A percentile compares a stretch with the other conserved stretches of the same genome.
Conservation (phyloP, 225 moss, liverwort and hornwort species). For the Bryoerythrophyllum caledonicum region DNA sequence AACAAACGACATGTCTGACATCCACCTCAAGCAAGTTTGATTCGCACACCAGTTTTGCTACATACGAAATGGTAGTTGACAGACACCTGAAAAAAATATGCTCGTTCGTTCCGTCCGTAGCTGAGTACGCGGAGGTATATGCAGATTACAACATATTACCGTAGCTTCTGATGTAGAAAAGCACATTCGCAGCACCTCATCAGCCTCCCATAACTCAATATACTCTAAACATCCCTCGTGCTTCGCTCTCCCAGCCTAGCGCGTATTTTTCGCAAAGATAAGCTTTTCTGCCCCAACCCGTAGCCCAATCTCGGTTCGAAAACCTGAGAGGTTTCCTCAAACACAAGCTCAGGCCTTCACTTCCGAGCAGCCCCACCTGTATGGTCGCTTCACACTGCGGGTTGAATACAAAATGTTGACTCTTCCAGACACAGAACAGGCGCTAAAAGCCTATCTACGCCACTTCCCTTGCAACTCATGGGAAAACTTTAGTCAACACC, state of each 20-base stretch:
- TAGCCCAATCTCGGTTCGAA: background rate
- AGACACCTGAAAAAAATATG: constrained; percentile 24
- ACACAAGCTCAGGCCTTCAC: constrained; percentile 3
- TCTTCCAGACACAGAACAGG: background rate
- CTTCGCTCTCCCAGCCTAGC: background rate
- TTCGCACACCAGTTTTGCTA: background rate
- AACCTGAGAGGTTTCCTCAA: constrained; percentile 1
- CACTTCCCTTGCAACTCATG: background rate
- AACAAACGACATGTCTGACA: background rate
- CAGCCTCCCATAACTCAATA: background rate
- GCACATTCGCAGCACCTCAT: background rate
- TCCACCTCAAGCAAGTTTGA: background rate
- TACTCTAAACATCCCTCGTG: background rate
- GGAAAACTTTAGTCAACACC: background rate
- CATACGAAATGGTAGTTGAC: background rate
- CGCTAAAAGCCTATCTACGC: background rate
- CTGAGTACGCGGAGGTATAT: background rate
- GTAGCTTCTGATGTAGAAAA: background rate
- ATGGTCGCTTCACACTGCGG: constrained; percentile 8
- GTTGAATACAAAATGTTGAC: background rate
- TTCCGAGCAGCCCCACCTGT: background rate
- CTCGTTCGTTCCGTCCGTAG: background rate
- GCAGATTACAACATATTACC: background rate
- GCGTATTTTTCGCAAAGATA: background rate
- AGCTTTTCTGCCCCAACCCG: background rate